Percentiles rank a stretch among this genome's conserved stretches.
Conservation (phyloP, 805 yeast species). For the Metschnikowia arizonensis region DNA sequence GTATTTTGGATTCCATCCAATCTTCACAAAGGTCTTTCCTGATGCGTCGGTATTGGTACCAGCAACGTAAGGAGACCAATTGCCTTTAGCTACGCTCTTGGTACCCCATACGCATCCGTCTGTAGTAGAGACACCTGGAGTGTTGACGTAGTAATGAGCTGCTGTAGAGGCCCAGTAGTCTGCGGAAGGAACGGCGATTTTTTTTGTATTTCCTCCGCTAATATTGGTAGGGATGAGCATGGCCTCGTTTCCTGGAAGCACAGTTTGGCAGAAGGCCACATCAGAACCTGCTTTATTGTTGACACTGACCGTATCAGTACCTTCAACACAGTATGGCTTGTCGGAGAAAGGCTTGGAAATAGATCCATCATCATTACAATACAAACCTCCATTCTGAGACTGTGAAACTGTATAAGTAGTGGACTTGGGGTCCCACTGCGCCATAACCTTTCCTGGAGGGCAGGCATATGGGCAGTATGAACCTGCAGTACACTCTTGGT, state of each 20-base stretch:
- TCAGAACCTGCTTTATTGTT: slow-evolving; percentile 50
- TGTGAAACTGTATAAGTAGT: slow-evolving; percentile 73
- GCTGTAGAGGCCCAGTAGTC: slow-evolving; percentile 84
- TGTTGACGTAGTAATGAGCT: slow-evolving; percentile 79
- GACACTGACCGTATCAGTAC: slow-evolving; percentile 69
- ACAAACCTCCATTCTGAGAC: slow-evolving; percentile 78
- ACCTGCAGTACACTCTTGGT: slow-evolving; percentile 70
- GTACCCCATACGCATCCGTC: slow-evolving; percentile 89
- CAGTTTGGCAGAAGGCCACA: slow-evolving; percentile 90
- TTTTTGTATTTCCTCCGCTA: slow-evolving; percentile 42
- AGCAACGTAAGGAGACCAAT: slow-evolving; percentile 93
- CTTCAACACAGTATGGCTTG: slow-evolving; percentile 66
- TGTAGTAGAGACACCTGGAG: slow-evolving; percentile 71
- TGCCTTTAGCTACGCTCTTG: slow-evolving; percentile 63
- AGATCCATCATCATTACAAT: slow-evolving; percentile 68
- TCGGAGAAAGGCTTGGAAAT: slow-evolving; percentile 57
- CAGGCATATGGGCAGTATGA: slow-evolving; percentile 89
- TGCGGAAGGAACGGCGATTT: slow-evolving; percentile 80
- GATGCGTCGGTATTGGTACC: slow-evolving; percentile 77
- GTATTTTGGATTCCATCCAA: slow-evolving; percentile 90
- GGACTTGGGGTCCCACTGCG: slow-evolving; percentile 80
- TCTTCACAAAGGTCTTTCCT: slow-evolving; percentile 73
- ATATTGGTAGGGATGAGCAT: slow-evolving; percentile 85
- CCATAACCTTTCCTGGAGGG: slow-evolving; percentile 80
- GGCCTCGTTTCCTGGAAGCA: slow-evolving; percentile 90